These are phyloP conservation scores for Didymella lethalis DNA, from an alignment of 2,329 filamentous ascomycete species.

Conservation along the genomic window DNA sequence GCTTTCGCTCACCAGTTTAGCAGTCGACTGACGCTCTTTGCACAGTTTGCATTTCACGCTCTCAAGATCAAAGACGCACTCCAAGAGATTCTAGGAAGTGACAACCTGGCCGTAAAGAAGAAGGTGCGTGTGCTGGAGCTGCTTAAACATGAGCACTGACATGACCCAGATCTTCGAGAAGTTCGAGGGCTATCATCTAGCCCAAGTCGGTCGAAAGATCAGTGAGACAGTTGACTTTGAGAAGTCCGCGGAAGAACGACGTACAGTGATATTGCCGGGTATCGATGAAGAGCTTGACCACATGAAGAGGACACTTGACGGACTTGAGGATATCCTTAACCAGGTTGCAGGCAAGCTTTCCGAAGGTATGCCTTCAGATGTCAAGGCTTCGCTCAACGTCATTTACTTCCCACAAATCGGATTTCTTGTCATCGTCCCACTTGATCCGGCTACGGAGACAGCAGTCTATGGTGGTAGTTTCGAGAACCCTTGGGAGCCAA, in stretches of 20 bases:
- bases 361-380: constrained; percentile 66
- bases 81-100: constrained; percentile 63
- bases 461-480: constrained; percentile 69
- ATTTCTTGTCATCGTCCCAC: constrained; percentile 79
- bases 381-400: constrained; percentile 70
- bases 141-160: neutral
- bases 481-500: constrained; percentile 74
- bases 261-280: constrained; percentile 75
- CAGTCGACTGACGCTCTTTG: neutral
- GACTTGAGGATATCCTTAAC: constrained; percentile 76
- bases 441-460: constrained; percentile 66
- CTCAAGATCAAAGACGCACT: constrained; percentile 74
- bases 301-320: constrained; percentile 79
- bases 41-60: constrained; percentile 73
- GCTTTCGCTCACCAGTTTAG: neutral
- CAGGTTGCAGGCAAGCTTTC: constrained; percentile 71
- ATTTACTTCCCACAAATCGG: constrained; percentile 92
- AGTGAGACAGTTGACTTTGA: constrained; percentile 79
- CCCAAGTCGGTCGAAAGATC: constrained; percentile 74
- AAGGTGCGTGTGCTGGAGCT: constrained; percentile 55
- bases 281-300: constrained; percentile 78
- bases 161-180: constrained; percentile 62
- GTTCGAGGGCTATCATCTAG: constrained; percentile 67
- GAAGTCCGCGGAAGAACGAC: constrained; percentile 72
- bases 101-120: constrained; percentile 60